Evolutionary conservation across 345 rosid genomes (phyloP), one percentile per base, ranked within the genome.

Genomic region (Murraya koenigii): DNA sequence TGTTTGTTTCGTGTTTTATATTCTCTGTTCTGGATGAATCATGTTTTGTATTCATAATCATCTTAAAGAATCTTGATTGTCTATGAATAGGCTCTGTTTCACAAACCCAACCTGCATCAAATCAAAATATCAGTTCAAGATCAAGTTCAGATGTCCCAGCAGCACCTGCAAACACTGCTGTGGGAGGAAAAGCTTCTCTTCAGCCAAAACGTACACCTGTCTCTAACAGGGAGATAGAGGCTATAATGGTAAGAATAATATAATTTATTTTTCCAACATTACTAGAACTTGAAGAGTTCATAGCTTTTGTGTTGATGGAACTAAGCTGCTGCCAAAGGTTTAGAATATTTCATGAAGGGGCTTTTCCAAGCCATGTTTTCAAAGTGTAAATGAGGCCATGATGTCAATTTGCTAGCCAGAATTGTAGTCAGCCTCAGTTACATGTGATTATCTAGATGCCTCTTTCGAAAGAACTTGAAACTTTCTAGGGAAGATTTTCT

Each of bases 171-270:
- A 82, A 90, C 82, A 77, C 76, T 72, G 91, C 89, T 35, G 87
- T 78, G 63, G 95, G 94, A 75, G 97, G 95, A 62, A 84, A 86
- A 81, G 97, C 97, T 84, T 89, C 97, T 35, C 93, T 92, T 69
- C 93, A 92, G 91, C 93, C 97, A 4, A 87, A 86, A 74, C 95
- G 97, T 7, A 92, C 93, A 4, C 94, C 95, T 35, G 90, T 92
- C 75, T 79, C 93, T 1, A 89, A 88, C 60, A 86, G 80, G 76
- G 95, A 92, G 84, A 92, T 89, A 30, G 95, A 92, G 73, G 88
- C 95, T 54, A 81, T 90, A 75, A 80, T 85, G 91, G 97, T 90
- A 60, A 80, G 82, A 54, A 30, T 52, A 25, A 33, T 13, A 44
- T 44, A 44, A 44, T 44, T 67, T 2, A 36, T 36, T 58, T 6